Conservation (phyloP, 306 rosid genomes). For the Trifolium dubium region DNA sequence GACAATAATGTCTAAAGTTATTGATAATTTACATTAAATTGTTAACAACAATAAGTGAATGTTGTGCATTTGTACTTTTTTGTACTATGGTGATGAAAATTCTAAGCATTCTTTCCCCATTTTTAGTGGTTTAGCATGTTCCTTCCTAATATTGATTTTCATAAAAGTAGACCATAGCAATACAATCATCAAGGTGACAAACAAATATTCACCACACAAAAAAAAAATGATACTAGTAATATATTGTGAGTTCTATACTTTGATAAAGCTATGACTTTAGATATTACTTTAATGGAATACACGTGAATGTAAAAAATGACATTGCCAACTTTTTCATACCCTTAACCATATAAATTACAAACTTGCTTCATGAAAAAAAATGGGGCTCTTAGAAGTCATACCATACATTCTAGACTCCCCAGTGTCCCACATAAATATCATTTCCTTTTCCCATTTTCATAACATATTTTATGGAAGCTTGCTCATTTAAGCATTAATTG, state of each 20-base stretch:
- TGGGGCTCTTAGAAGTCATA: conserved; percentile 47
- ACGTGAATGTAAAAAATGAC: conserved; percentile 59
- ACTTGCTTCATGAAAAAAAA: conserved; percentile 36
- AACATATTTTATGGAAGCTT: background rate
- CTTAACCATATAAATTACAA: conserved; percentile 47
- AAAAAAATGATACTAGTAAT: background rate
- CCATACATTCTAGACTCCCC: conserved; percentile 39
- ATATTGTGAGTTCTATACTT: conserved; percentile 27
- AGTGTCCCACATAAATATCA: conserved; percentile 35
- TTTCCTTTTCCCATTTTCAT: background rate
- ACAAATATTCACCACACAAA: conserved; percentile 40
- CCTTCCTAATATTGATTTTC: conserved; percentile 15
- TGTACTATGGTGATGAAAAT: conserved; percentile 36
- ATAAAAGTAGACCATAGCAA: background rate
- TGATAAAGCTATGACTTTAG: conserved; percentile 41
- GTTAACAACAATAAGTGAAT: background rate
- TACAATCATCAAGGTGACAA: conserved; percentile 29
- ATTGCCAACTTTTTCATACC: conserved; percentile 44
- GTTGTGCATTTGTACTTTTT: conserved; percentile 30
- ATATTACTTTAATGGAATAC: conserved; percentile 53
- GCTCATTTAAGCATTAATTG: background rate
- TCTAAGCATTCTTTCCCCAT: conserved; percentile 17
- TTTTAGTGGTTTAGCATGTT: conserved; percentile 22
- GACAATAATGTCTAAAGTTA: background rate
- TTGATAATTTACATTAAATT: background rate